Evolutionary conservation across 202 grass and related monocot species (phyloP), one percentile per base, ranked within the genome.

Genomic region (Zizania palustris): DNA sequence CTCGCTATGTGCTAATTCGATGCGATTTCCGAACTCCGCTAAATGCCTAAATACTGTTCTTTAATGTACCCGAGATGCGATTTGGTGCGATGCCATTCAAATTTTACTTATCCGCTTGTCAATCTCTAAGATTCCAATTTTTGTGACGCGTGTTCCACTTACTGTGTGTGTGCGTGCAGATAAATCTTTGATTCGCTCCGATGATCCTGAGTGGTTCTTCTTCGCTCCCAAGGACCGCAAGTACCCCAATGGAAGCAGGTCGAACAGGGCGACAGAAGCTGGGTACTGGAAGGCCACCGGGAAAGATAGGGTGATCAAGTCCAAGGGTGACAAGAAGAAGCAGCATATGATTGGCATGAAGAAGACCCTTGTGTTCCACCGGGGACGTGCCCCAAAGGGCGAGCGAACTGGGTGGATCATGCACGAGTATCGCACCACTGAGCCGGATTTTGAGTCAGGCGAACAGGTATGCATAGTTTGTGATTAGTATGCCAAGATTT

Each of bases 191-290:
- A 98, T 98, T 69, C 90, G 75, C 12, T 94, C 95, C 0, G 84
- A 92, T 15, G 95, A 98, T 46, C 95, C 63, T 0, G 95, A 98
- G 71, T 98, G 95, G 95, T 98, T 98, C 87, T 98, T 98, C 86
- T 92, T 95, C 64, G 89, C 95, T 7, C 91, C 95, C 7, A 98
- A 98, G 85, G 95, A 98, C 71, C 76, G 95, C 37, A 98, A 98
- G 70, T 95, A 98, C 19, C 87, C 91, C 10, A 94, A 90, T 57
- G 95, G 95, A 6, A 87, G 87, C 85, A 82, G 91, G 73, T 87
- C 89, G 0, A 98, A 98, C 82, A 84, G 95, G 34, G 95, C 95
- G 3, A 98, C 95, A 0, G 85, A 94, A 49, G 84, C 85, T 1
- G 95, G 95, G 1, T 98, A 94, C 71, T 94, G 91, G 95, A 98